A percentile compares a stretch with the other conserved stretches of the same genome.
phyloP scores from a whole-genome alignment of 768 basidiomycete genomes.

The Naganishia onofrii region DNA sequence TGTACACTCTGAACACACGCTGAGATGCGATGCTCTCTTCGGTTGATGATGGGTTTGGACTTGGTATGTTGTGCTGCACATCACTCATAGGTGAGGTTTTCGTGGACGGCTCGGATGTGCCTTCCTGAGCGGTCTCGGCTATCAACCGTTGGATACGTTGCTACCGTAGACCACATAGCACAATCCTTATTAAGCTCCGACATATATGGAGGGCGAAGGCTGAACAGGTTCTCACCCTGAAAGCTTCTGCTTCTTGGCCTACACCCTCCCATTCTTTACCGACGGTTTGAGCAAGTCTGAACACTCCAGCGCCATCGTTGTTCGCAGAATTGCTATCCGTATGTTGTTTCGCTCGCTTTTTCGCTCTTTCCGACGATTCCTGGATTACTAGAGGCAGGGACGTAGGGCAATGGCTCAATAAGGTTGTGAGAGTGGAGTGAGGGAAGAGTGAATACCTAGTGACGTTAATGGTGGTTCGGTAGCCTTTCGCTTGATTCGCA shows the following conservation, averaged over 20 bases:
- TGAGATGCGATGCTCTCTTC: conserved; percentile 1
- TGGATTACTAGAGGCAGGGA: conserved; percentile 43
- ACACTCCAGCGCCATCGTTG: conserved; percentile 39
- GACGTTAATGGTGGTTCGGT: conserved; percentile 50
- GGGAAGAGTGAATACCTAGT: conserved; percentile 37
- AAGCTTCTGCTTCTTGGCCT: conserved; percentile 45
- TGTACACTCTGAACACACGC: conserved; percentile 21
- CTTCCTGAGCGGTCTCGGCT: conserved; percentile 17
- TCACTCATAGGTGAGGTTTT: not conserved
- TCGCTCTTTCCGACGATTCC: conserved; percentile 37
- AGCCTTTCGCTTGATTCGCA: conserved; percentile 53
- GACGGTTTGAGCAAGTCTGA: conserved; percentile 52
- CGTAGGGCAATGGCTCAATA: not conserved
- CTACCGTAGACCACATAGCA: not conserved
- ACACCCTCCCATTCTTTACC: conserved; percentile 47
- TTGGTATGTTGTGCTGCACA: not conserved
- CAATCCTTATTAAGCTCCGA: not conserved
- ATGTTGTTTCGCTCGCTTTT: conserved; percentile 35
- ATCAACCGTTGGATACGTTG: conserved; percentile 30
- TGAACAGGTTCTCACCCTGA: conserved; percentile 38
- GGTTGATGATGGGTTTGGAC: not conserved
- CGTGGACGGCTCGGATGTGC: not conserved
- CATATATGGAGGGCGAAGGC: no score
- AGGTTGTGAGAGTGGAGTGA: no score
- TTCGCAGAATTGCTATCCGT: conserved; percentile 15